Conservation (phyloP, 768 basidiomycete genomes). For the Collybia mongolica region DNA sequence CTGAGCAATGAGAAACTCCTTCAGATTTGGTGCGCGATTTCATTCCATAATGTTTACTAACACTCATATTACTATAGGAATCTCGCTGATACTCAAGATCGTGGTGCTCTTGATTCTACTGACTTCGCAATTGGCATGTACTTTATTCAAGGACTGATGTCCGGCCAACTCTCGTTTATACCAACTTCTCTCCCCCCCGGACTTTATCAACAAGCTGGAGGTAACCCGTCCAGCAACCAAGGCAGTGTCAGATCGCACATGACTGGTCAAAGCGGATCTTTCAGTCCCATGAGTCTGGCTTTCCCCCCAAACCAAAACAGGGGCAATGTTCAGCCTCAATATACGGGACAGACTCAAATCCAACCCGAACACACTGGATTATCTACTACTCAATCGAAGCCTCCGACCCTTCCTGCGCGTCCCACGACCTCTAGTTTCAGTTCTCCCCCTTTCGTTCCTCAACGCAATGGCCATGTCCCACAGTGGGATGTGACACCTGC, state of each 20-base stretch:
- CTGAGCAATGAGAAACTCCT: constrained; percentile 83
- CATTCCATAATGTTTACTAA: too few species aligned
- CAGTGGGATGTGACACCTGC: constrained; percentile 82
- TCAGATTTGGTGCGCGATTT: constrained; percentile 78
- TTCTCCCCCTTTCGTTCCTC: constrained; percentile 23
- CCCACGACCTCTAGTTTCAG: constrained; percentile 21
- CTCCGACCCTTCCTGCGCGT: constrained; percentile 40
- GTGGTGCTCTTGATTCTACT: constrained; percentile 82
- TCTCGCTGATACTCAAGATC: constrained; percentile 91
- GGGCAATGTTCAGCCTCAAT: constrained; percentile 53
- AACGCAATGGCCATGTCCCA: constrained; percentile 24
- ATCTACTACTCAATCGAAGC: constrained; percentile 23
- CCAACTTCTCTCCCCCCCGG: constrained; percentile 78
- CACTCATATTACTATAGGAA: constrained; percentile 50
- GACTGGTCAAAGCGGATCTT: constrained; percentile 61
- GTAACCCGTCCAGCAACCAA: constrained; percentile 29
- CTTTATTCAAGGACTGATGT: constrained; percentile 92
- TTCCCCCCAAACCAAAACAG: constrained; percentile 34
- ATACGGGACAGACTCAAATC: constrained; percentile 56
- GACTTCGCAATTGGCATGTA: constrained; percentile 98
- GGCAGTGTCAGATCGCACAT: constrained; percentile 45
- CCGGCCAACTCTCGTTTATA: constrained; percentile 65
- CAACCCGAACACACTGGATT: constrained; percentile 52
- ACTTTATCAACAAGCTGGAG: constrained; percentile 80
- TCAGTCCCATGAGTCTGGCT: constrained; percentile 49